Evolutionary conservation across 1,284 basidiomycete genomes (phyloP).

Genomic region (Ustilago curta): DNA sequence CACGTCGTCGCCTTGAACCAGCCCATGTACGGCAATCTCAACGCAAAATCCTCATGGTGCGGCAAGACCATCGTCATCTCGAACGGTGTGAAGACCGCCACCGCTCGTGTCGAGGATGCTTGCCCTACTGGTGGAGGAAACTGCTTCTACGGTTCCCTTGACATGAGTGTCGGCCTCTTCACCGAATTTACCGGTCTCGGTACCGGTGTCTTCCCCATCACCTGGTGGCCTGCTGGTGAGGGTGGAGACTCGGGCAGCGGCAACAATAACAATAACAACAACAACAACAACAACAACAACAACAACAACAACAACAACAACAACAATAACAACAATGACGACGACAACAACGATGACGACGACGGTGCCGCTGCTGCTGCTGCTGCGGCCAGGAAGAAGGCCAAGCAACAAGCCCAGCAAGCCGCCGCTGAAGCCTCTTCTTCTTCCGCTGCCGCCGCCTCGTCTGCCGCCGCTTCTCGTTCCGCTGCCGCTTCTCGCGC

Average conservation of each 20-base stretch:
- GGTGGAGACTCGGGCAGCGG: slow-evolving; percentile 24
- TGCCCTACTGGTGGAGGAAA: slow-evolving; percentile 60
- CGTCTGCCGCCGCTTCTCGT: slow-evolving; percentile 42
- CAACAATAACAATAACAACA: slow-evolving; percentile 21
- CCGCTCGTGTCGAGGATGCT: slow-evolving; percentile 57
- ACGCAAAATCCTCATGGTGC: slow-evolving; percentile 53
- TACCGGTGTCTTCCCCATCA: slow-evolving; percentile 57
- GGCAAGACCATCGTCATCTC: slow-evolving; percentile 60
- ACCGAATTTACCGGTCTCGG: slow-evolving; percentile 55
- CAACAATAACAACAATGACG: slow-evolving; percentile 10
- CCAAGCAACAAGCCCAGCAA: slow-evolving; percentile 28
- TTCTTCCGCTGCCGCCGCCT: slow-evolving; percentile 28
- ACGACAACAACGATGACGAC: neutral
- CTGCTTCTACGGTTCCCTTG: slow-evolving; percentile 60
- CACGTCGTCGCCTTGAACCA: slow-evolving; percentile 63
- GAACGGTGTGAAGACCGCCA: slow-evolving; percentile 51
- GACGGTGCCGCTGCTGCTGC: slow-evolving; percentile 23
- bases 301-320: slow-evolving; percentile 25
- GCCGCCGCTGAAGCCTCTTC: slow-evolving; percentile 35
- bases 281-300: slow-evolving; percentile 15
- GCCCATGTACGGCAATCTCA: slow-evolving; percentile 60
- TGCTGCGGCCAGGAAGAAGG: slow-evolving; percentile 35
- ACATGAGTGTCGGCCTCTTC: slow-evolving; percentile 64
- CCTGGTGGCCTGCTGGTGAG: slow-evolving; percentile 56
- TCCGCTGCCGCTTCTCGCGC: slow-evolving; percentile 48